Evolutionary conservation across 345 rosid genomes (phyloP).

Genomic region (Ceriops zippeliana): DNA sequence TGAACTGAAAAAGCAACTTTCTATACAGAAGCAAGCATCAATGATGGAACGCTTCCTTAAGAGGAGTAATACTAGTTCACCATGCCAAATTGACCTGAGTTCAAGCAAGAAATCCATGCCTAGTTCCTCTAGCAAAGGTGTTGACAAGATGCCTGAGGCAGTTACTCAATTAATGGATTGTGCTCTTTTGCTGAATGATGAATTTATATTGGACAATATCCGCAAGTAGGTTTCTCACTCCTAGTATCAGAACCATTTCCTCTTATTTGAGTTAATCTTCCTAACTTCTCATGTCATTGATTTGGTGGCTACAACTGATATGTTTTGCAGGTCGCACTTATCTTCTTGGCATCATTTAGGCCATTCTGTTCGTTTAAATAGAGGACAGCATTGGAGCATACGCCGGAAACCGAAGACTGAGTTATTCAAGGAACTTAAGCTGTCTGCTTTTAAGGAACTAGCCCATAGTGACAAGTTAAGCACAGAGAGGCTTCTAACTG

Average conservation of each 20-base stretch:
- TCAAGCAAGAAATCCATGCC: constrained; percentile 25
- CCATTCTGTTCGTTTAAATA: constrained; percentile 37
- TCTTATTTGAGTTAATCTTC: background rate
- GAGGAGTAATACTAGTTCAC: constrained; percentile 43
- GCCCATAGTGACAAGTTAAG: constrained; percentile 36
- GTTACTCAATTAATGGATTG: constrained; percentile 52
- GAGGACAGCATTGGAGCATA: constrained; percentile 64
- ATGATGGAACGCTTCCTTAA: constrained; percentile 85
- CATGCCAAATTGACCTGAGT: constrained; percentile 30
- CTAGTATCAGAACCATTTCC: background rate
- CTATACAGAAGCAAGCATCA: constrained; percentile 79
- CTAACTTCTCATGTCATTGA: background rate
- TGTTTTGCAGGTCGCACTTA: constrained; percentile 54
- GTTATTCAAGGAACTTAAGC: constrained; percentile 68
- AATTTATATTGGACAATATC: constrained; percentile 41
- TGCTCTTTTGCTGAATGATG: constrained; percentile 49
- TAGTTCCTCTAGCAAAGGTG: constrained; percentile 18
- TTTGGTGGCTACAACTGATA: constrained; percentile 12
- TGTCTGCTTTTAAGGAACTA: constrained; percentile 39
- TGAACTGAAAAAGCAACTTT: constrained; percentile 53
- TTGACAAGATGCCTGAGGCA: constrained; percentile 36
- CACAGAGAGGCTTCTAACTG: constrained; percentile 52
- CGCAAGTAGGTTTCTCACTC: constrained; percentile 45
- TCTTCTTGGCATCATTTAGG: constrained; percentile 68
- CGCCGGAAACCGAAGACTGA: constrained; percentile 67